Evolutionary conservation across 108 stramenopile species (phyloP).

Genomic region (Aureococcus anophagefferens): DNA sequence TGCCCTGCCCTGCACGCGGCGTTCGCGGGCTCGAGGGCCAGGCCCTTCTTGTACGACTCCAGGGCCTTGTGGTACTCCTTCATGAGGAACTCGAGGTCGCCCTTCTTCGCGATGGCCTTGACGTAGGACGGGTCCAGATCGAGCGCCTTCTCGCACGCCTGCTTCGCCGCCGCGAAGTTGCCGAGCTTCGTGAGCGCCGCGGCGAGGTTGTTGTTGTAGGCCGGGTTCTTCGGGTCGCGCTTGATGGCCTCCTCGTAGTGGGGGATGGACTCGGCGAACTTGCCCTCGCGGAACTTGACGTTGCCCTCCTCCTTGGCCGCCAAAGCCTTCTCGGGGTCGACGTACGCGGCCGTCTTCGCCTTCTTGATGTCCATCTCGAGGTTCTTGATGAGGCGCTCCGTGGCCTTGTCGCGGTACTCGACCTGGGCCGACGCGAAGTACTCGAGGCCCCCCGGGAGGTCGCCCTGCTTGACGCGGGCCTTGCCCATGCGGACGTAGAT

Average conservation of each 20-base stretch:
- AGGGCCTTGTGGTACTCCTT: constrained; percentile 97
- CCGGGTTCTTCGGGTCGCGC: constrained; percentile 88
- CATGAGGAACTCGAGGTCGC: constrained; percentile 90
- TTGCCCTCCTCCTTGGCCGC: constrained; percentile 97
- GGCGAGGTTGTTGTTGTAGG: constrained; percentile 93
- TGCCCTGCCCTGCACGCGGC: too few relatives aligned
- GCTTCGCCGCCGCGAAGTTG: constrained; percentile 91
- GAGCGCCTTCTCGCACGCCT: constrained; percentile 81
- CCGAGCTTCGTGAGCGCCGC: constrained; percentile 90
- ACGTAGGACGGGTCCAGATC: constrained; percentile 94
- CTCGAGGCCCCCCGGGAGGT: constrained; percentile 78
- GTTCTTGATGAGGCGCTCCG: constrained; percentile 83
- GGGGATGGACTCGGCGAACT: constrained; percentile 47
- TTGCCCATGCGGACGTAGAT: constrained; percentile 78
- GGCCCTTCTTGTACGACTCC: constrained; percentile 82
- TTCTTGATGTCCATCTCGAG: constrained; percentile 87
- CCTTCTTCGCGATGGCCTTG: constrained; percentile 96
- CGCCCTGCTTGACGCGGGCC: constrained; percentile 79
- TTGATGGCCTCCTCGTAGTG: constrained; percentile 83
- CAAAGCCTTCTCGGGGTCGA: constrained; percentile 85
- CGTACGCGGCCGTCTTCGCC: constrained; percentile 69
- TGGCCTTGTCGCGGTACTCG: constrained; percentile 71
- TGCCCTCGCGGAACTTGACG: constrained; percentile 74
- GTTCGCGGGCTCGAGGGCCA: constrained; percentile 76
- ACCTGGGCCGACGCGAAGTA: constrained; percentile 72